These are phyloP conservation scores for Gryganskiella cystojenkinii DNA, from an alignment of 192 early-diverging fungal species.

Conservation along the genomic window DNA sequence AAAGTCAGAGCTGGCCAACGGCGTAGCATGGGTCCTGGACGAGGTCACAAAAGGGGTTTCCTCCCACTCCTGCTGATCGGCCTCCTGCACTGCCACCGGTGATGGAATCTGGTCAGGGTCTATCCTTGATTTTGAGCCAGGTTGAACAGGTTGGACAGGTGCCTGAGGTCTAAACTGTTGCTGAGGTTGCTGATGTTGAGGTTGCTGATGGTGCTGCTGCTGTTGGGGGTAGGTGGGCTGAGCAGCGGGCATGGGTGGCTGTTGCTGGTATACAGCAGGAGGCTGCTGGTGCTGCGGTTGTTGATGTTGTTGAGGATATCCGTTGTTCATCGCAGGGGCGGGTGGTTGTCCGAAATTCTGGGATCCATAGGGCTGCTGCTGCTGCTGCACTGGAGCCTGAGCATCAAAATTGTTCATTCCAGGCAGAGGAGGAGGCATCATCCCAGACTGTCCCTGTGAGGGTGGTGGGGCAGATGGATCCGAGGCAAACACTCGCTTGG, in stretches of 20 bases:
- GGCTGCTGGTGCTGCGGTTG: conserved; percentile 10
- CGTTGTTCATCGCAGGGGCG: conserved; percentile 5
- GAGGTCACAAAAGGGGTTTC: conserved; percentile 79
- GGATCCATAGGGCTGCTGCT: conserved; percentile 22
- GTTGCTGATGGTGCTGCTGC: conserved; percentile 41
- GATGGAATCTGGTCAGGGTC: conserved; percentile 96
- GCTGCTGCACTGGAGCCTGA: conserved; percentile 17
- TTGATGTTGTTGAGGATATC: conserved; percentile 27
- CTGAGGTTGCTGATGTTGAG: conserved; percentile 39
- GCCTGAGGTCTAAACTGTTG: conserved; percentile 38
- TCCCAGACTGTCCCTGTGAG: conserved; percentile 23
- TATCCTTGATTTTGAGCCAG: conserved; percentile 73
- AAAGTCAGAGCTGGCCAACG: conserved; percentile 85
- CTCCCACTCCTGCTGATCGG: conserved; percentile 79
- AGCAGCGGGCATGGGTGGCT: conserved; percentile 38
- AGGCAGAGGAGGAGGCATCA: conserved; percentile 26
- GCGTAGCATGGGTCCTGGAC: conserved; percentile 70
- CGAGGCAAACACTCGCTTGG: conserved; percentile 38
- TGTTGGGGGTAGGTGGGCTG: conserved; percentile 22
- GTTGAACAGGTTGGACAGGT: conserved; percentile 22
- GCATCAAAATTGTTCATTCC: conserved; percentile 26
- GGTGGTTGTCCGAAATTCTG: conserved; percentile 24
- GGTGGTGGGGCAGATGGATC: conserved; percentile 24
- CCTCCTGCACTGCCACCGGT: conserved; percentile 84
- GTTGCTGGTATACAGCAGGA: conserved; percentile 41